Base-by-base conservation (phyloP, 768 basidiomycete species). In the Hypholoma fasciculare region DNA sequence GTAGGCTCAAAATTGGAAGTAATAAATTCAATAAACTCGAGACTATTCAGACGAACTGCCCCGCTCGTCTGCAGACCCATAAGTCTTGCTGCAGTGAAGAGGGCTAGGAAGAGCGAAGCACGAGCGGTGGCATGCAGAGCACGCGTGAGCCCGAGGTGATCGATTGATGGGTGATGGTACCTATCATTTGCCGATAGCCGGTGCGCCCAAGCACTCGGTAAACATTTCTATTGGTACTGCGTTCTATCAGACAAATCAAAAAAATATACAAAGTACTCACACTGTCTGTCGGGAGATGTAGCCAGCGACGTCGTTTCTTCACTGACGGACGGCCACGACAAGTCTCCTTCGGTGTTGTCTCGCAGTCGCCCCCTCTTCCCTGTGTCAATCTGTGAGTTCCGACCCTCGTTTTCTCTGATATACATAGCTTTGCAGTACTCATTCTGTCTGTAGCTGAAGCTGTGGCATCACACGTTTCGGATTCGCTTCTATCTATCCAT, bases 401-500 rank as follows among this genome's bases (percentile, higher is more conserved):
- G 4, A 47, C 36, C 44, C 43, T 46, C 39, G n/a, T n/a, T n/a
- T 19, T 46, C 44, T 46, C 44, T 49, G 43, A 38, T 40, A 54
- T 23, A 46, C 44, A 54, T 47, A 54, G 54, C 54, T n/a, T 38
- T 27, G n/a, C 30, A 34, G 9, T 34, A 23, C 9, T 36, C 30
- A 19, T 47, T 16, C 44, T 47, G 34, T 37, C 19, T 46, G 49
- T 56, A 43, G 51, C 39, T 57, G 59, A 36, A 54, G 54, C 49
- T 46, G 42, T 50, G 56, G 55, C 36, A 62, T 62, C 63, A 62
- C 60, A 55, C 63, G 56, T 54, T 60, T 61, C 49, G 43, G 56
- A 51, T 60, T 61, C 49, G 43, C 40, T 52, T 55, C n/a, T 53
- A 49, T 57, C 30, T 39, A 26, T 27, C 26, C 62, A 70, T 67